Evolutionary conservation across 2,329 filamentous ascomycete genomes (phyloP).

Genomic region (Penicillium brasilianum): DNA sequence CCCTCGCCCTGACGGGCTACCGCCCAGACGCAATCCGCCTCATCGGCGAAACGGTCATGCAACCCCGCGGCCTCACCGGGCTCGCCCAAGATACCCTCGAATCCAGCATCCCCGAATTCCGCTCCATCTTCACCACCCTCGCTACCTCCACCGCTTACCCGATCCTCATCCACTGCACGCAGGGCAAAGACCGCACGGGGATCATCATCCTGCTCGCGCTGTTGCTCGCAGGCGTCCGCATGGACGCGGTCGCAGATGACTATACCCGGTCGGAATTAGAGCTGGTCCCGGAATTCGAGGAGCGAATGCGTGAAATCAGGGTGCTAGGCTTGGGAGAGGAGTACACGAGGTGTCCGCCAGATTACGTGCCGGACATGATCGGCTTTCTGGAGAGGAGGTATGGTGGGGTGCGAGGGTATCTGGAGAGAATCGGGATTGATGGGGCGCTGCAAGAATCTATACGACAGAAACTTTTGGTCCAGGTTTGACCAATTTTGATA

Average conservation of each 20-base stretch:
- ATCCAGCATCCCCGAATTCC: slow-evolving; percentile 68
- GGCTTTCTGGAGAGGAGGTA: slow-evolving; percentile 65
- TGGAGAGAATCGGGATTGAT: slow-evolving; percentile 66
- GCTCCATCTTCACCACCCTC: slow-evolving; percentile 71
- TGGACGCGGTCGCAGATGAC: slow-evolving; percentile 69
- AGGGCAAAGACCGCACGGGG: slow-evolving; percentile 85
- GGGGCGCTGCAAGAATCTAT: slow-evolving; percentile 49
- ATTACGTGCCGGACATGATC: slow-evolving; percentile 66
- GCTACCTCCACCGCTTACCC: slow-evolving; percentile 61
- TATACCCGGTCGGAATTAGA: slow-evolving; percentile 70
- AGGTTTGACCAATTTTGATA: slow-evolving; percentile 19
- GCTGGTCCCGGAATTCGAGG: slow-evolving; percentile 65
- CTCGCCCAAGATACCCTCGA: slow-evolving; percentile 73
- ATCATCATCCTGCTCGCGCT: slow-evolving; percentile 71
- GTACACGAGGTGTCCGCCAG: slow-evolving; percentile 69
- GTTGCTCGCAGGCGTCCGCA: slow-evolving; percentile 63
- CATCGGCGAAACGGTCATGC: slow-evolving; percentile 72
- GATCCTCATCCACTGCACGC: slow-evolving; percentile 79
- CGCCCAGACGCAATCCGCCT: slow-evolving; percentile 72
- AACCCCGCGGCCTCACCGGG: slow-evolving; percentile 71
- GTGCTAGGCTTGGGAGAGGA: slow-evolving; percentile 74
- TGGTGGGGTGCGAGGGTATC: slow-evolving; percentile 70
- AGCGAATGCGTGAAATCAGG: slow-evolving; percentile 69
- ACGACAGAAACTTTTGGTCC: slow-evolving; percentile 31
- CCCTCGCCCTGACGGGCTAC: slow-evolving; percentile 69